Conservation (phyloP, 2,329 filamentous ascomycete genomes). For the Colletotrichum phormii region DNA sequence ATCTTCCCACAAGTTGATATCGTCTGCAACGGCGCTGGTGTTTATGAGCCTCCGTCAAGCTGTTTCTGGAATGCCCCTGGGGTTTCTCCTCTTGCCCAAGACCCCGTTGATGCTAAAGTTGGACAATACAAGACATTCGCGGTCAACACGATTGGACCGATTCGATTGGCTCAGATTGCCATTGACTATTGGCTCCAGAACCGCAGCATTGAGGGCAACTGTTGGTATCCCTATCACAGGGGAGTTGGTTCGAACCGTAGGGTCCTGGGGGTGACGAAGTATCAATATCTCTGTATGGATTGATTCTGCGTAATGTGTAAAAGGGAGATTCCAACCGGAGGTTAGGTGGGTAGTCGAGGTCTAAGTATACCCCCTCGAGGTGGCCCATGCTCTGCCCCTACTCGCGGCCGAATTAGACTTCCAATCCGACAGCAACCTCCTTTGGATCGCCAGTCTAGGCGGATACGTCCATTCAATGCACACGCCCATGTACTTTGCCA, state of each 20-base stretch:
- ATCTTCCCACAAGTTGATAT: conserved; percentile 37
- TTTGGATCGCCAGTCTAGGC: conserved; percentile 43
- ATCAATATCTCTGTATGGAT: too few species aligned
- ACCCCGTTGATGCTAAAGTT: conserved; percentile 36
- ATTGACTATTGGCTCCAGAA: conserved; percentile 46
- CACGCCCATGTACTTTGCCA: conserved; percentile 46
- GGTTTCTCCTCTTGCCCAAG: conserved; percentile 37
- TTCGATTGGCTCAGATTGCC: conserved; percentile 43
- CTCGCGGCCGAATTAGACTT: too few species aligned
- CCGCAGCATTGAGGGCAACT: conserved; percentile 50
- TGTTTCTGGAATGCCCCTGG: conserved; percentile 44
- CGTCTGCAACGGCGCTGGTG: conserved; percentile 38
- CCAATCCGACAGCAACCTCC: too few species aligned
- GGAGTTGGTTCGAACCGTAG: too few species aligned
- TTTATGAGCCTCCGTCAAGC: conserved; percentile 44
- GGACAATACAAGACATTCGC: conserved; percentile 42
- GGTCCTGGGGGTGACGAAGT: too few species aligned
- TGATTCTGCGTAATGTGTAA: too few species aligned
- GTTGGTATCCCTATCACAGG: too few species aligned
- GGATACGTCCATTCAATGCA: conserved; percentile 45
- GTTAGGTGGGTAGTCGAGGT: too few species aligned
- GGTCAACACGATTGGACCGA: conserved; percentile 42
- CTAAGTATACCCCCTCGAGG: too few species aligned
- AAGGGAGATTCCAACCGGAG: too few species aligned
- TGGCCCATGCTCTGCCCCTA: too few species aligned